Percentiles rank a stretch among this genome's conserved stretches.
Conservation (phyloP, 2,329 filamentous ascomycete species). For the Berkeleyomyces basicola region DNA sequence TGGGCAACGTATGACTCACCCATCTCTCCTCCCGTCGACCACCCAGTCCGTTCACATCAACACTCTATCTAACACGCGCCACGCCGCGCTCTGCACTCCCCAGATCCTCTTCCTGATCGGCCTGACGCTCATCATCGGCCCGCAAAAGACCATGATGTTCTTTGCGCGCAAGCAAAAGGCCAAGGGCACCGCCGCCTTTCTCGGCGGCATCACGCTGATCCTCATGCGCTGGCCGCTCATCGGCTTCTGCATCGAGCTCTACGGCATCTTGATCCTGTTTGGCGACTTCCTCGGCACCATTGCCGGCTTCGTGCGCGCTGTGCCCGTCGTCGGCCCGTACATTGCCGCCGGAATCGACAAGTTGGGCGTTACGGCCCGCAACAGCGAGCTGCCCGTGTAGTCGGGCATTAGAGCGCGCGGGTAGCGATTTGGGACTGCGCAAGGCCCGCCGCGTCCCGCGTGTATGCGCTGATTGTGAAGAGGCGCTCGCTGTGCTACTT, state of each 20-base stretch:
- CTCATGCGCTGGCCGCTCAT: conserved; percentile 79
- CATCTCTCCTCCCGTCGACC: conserved; percentile 8
- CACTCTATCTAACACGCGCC: conserved; percentile 8
- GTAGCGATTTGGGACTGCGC: too few species aligned
- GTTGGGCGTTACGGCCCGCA: conserved; percentile 50
- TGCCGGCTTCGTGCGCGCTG: conserved; percentile 65
- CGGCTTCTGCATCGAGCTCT: conserved; percentile 79
- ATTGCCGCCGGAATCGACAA: conserved; percentile 60
- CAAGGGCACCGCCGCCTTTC: conserved; percentile 80
- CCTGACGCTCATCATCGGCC: conserved; percentile 86
- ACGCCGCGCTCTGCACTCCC: conserved; percentile 13
- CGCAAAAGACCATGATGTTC: conserved; percentile 80
- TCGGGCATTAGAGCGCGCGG: not conserved
- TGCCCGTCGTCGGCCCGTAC: conserved; percentile 76
- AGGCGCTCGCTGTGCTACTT: not conserved
- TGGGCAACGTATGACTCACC: conserved; percentile 67
- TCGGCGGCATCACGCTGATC: conserved; percentile 67
- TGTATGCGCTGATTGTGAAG: not conserved
- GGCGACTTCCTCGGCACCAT: conserved; percentile 94
- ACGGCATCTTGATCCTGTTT: conserved; percentile 85
- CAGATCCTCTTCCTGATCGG: conserved; percentile 97
- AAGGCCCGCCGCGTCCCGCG: too few species aligned
- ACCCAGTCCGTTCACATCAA: conserved; percentile 1
- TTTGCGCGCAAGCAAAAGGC: conserved; percentile 88
- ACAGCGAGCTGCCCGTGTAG: conserved; percentile 62